These are phyloP conservation scores for Candida alai DNA, from an alignment of 805 yeast species.

Conservation along the genomic window DNA sequence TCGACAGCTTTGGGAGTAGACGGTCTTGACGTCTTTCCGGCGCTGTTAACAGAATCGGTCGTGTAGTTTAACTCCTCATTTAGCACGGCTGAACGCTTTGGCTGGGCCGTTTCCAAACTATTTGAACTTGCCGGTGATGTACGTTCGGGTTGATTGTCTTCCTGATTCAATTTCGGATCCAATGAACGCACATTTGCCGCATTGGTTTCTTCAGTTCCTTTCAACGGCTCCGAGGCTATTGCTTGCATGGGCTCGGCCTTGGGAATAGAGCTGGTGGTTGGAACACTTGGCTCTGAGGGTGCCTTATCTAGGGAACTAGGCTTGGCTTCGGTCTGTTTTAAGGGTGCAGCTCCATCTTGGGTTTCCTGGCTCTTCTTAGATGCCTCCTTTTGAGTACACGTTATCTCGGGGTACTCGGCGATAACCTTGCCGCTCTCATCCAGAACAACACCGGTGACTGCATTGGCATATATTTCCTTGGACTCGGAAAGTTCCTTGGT, in stretches of 20 bases:
- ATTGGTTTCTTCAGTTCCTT: neutral
- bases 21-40: conserved; percentile 1
- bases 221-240: no score
- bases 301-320: no score
- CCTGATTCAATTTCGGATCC: no score
- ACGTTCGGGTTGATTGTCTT: no score
- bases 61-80: conserved; percentile 3
- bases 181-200: neutral
- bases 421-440: conserved; percentile 22
- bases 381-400: neutral
- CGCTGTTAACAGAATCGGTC: no score
- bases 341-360: neutral
- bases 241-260: neutral
- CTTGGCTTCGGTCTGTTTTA: neutral
- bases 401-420: conserved; percentile 10
- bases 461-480: conserved; percentile 27
- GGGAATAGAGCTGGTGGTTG: no score
- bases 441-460: conserved; percentile 24
- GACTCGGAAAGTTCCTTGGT: conserved; percentile 18
- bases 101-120: conserved; percentile 1
- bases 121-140: no score
- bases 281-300: no score
- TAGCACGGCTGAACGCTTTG: conserved; percentile 1
- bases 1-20: conserved; percentile 5
- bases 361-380: no score